Evolutionary conservation across 805 yeast genomes (phyloP).

Genomic region (Yarrowia hollandica): DNA sequence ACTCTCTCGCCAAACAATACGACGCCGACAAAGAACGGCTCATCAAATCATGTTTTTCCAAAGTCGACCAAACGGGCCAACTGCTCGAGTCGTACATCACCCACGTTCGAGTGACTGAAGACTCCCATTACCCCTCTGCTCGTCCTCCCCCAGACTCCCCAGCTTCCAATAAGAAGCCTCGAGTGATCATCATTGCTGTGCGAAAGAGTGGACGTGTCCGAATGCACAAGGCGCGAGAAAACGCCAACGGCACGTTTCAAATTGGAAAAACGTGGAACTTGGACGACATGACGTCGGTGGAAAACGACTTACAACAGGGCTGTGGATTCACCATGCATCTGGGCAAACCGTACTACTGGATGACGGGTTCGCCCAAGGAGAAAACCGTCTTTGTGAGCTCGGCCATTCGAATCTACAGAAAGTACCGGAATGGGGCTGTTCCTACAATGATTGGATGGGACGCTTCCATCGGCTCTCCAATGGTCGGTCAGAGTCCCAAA

Average conservation of each 20-base stretch:
- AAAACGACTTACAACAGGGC: slow-evolving; percentile 47
- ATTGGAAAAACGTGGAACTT: slow-evolving; percentile 92
- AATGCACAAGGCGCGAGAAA: slow-evolving; percentile 83
- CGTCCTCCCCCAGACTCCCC: slow-evolving; percentile 63
- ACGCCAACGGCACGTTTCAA: slow-evolving; percentile 71
- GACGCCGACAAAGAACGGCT: slow-evolving; percentile 55
- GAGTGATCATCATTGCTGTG: slow-evolving; percentile 51
- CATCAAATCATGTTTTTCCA: slow-evolving; percentile 52
- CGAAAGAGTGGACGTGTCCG: slow-evolving; percentile 67
- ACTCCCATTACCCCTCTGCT: slow-evolving; percentile 62
- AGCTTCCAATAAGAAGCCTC: slow-evolving; percentile 52
- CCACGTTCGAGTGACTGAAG: slow-evolving; percentile 75
- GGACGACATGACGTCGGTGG: slow-evolving; percentile 61
- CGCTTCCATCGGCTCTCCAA: slow-evolving; percentile 35
- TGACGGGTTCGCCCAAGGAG: slow-evolving; percentile 57
- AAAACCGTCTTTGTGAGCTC: slow-evolving; percentile 58
- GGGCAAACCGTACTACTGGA: slow-evolving; percentile 86
- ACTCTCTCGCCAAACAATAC: slow-evolving; percentile 54
- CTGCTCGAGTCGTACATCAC: slow-evolving; percentile 63
- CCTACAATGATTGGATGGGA: slow-evolving; percentile 60
- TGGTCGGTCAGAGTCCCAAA: slow-evolving; percentile 12
- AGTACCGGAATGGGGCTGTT: slow-evolving; percentile 55
- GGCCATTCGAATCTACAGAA: slow-evolving; percentile 53
- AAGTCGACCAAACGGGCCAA: slow-evolving; percentile 41
- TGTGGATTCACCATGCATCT: slow-evolving; percentile 53